Evolutionary conservation across 2,329 filamentous ascomycete genomes (phyloP).

Genomic region (Diaporthe australafricana): DNA sequence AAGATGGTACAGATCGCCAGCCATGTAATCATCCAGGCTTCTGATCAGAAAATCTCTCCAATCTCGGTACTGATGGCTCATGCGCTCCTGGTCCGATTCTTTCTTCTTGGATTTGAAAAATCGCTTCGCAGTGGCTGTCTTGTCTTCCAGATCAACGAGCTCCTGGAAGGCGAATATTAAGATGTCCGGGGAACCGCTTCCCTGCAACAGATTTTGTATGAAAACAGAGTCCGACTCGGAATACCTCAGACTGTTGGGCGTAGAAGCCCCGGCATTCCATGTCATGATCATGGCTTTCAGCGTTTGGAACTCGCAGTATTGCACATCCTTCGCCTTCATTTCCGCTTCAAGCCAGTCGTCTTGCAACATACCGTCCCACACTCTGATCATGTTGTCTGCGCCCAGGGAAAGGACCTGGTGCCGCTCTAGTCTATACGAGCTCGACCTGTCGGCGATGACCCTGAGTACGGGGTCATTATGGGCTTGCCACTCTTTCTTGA

Average conservation of each 20-base stretch:
- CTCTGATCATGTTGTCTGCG: slow-evolving; percentile 83
- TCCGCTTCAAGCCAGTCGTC: slow-evolving; percentile 94
- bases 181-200: slow-evolving; percentile 86
- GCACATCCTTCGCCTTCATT: slow-evolving; percentile 85
- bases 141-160: slow-evolving; percentile 97
- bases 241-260: slow-evolving; percentile 83
- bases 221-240: slow-evolving; percentile 79
- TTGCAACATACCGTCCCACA: slow-evolving; percentile 93
- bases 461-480: slow-evolving; percentile 86
- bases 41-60: slow-evolving; percentile 93
- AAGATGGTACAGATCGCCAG: slow-evolving; percentile 82
- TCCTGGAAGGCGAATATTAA: slow-evolving; percentile 98
- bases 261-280: slow-evolving; percentile 97
- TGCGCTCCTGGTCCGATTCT: slow-evolving; percentile 85
- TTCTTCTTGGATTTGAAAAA: slow-evolving; percentile 93
- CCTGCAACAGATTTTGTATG: slow-evolving; percentile 81
- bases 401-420: slow-evolving; percentile 89
- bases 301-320: slow-evolving; percentile 89
- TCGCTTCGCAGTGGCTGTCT: slow-evolving; percentile 95
- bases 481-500: slow-evolving; percentile 95
- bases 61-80: slow-evolving; percentile 97
- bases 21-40: slow-evolving; percentile 86
- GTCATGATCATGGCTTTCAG: slow-evolving; percentile 85
- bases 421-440: slow-evolving; percentile 86
- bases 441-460: slow-evolving; percentile 82